Percentiles rank a stretch among this genome's conserved stretches.
These are phyloP conservation scores for Ramaria sp. DNA, from an alignment of 768 basidiomycete genomes.

Conservation along the genomic window DNA sequence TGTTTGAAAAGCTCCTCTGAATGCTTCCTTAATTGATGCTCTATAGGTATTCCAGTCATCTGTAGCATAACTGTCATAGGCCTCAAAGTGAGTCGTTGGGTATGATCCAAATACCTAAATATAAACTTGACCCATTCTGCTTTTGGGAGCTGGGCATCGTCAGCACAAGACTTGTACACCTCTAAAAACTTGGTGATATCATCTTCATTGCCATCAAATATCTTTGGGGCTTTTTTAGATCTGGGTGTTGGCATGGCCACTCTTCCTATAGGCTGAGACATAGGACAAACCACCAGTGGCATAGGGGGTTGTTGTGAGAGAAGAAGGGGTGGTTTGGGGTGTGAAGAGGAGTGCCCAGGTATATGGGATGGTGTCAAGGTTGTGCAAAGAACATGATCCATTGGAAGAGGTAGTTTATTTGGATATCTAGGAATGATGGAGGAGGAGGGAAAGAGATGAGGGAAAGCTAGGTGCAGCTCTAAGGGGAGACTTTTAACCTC, in stretches of 20 bases:
- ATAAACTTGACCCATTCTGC: conserved; percentile 1
- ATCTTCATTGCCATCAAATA: neutral
- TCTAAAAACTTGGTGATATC: neutral
- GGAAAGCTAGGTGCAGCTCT: too few relatives aligned
- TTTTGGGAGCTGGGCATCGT: neutral
- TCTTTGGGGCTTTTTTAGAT: neutral
- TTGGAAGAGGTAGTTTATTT: too few relatives aligned
- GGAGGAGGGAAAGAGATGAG: too few relatives aligned
- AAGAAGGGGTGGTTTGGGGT: too few relatives aligned
- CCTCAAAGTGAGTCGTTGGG: neutral
- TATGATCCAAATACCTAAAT: neutral
- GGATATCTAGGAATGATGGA: too few relatives aligned
- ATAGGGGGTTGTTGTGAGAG: too few relatives aligned
- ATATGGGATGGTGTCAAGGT: too few relatives aligned
- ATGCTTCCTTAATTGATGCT: conserved; percentile 2
- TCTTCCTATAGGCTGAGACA: neutral
- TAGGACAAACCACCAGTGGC: too few relatives aligned
- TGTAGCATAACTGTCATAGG: neutral
- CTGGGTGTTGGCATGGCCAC: neutral
- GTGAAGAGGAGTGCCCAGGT: too few relatives aligned
- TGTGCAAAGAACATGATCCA: too few relatives aligned
- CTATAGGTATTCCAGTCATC: neutral
- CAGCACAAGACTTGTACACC: neutral
- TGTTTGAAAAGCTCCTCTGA: neutral
- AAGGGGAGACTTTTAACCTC: too few relatives aligned